Percentiles rank a stretch among this genome's conserved stretches.
phyloP scores from a whole-genome alignment of 2,329 filamentous ascomycete genomes.

The Colletotrichum simmondsii region DNA sequence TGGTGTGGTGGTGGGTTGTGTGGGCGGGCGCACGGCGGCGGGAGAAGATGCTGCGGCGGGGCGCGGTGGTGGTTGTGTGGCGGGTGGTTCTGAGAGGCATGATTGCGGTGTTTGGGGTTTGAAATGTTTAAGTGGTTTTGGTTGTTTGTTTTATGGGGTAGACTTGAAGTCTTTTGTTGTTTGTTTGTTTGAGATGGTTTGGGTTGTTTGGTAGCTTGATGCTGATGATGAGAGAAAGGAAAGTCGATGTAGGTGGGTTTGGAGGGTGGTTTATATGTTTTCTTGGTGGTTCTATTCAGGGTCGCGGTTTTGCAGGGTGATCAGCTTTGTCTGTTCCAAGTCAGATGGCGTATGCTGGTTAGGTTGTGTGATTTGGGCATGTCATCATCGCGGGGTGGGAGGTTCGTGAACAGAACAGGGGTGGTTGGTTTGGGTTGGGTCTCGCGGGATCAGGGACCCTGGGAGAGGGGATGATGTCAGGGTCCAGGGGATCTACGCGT shows the following conservation, averaged over 20 bases:
- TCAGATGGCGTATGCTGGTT: neutral
- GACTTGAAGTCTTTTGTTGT: conserved; percentile 7
- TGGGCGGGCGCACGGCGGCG: conserved; percentile 36
- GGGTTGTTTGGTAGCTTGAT: conserved; percentile 23
- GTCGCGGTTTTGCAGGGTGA: neutral
- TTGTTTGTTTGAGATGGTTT: conserved; percentile 7
- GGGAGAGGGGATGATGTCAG: conserved; percentile 29
- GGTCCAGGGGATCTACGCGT: conserved; percentile 20
- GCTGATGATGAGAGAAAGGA: conserved; percentile 3
- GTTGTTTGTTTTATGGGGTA: conserved; percentile 5
- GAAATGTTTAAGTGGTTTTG: neutral
- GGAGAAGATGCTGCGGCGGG: conserved; percentile 37
- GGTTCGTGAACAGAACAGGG: neutral
- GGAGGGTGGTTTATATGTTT: conserved; percentile 31
- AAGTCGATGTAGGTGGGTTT: neutral
- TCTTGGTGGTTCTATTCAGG: neutral
- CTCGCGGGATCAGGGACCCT: conserved; percentile 1
- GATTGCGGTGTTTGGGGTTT: conserved; percentile 34
- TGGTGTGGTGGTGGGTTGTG: conserved; percentile 38
- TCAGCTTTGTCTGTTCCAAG: neutral
- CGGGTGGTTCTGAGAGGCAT: conserved; percentile 46
- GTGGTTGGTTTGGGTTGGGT: neutral
- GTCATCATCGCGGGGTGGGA: conserved; percentile 28
- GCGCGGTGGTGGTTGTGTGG: conserved; percentile 35
- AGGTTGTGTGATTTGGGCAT: conserved; percentile 3